Evolutionary conservation across 2,329 filamentous ascomycete genomes (phyloP).

Genomic region (Berkeleyomyces rouxiae): DNA sequence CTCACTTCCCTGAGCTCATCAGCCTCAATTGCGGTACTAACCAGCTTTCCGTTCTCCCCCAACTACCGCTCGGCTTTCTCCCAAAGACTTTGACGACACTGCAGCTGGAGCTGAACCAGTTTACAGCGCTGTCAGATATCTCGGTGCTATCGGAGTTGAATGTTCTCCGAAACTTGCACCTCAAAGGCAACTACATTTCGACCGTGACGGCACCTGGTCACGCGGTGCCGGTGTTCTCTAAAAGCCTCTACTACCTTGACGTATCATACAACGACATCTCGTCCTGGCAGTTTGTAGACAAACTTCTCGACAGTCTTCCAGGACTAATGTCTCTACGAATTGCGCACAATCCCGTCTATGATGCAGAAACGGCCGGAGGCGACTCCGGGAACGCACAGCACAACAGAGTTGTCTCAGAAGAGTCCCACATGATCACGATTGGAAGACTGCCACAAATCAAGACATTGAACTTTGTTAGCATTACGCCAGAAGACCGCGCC

Average conservation of each 20-base stretch:
- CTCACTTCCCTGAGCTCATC: slow-evolving; percentile 35
- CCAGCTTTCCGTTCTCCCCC: slow-evolving; percentile 35
- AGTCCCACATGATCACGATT: slow-evolving; percentile 77
- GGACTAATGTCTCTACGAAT: slow-evolving; percentile 60
- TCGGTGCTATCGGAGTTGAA: slow-evolving; percentile 33
- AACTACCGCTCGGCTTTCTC: slow-evolving; percentile 24
- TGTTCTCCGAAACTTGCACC: slow-evolving; percentile 41
- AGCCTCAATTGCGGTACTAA: slow-evolving; percentile 40
- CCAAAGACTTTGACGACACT: slow-evolving; percentile 41
- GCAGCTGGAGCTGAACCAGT: slow-evolving; percentile 56
- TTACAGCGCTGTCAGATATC: slow-evolving; percentile 42
- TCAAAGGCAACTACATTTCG: slow-evolving; percentile 63
- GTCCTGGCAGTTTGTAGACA: slow-evolving; percentile 59
- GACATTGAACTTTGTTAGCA: slow-evolving; percentile 54
- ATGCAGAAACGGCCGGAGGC: slow-evolving; percentile 20
- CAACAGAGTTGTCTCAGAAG: slow-evolving; percentile 31
- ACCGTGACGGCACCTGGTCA: slow-evolving; percentile 19
- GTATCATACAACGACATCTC: slow-evolving; percentile 54
- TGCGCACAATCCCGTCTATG: slow-evolving; percentile 72
- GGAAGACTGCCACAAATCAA: slow-evolving; percentile 54
- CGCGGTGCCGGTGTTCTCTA: slow-evolving; percentile 32
- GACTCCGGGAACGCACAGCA: slow-evolving; percentile 31
- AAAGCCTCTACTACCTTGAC: slow-evolving; percentile 47
- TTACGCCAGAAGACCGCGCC: slow-evolving; percentile 56
- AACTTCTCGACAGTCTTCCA: slow-evolving; percentile 51